Conservation (phyloP, 345 rosid species). For the Salix viminalis region DNA sequence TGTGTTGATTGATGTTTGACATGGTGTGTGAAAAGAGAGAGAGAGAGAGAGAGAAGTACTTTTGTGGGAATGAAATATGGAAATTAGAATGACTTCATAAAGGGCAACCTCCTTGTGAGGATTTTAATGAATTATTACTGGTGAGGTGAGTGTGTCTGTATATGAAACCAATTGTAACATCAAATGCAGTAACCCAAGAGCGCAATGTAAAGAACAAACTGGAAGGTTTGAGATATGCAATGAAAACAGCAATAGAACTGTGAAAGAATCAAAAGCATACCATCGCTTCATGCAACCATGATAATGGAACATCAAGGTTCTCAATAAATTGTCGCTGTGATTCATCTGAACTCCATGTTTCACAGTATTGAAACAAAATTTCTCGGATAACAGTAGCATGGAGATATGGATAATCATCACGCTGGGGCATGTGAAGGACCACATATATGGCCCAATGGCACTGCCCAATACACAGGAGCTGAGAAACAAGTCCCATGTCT, state of each 20-base stretch:
- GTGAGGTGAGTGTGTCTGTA: background rate
- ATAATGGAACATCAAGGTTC: slow-evolving; percentile 64
- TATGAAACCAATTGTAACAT: background rate
- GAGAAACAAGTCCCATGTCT: slow-evolving; percentile 89
- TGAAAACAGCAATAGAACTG: slow-evolving; percentile 8
- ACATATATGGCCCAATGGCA: slow-evolving; percentile 98
- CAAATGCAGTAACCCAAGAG: background rate
- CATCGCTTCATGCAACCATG: slow-evolving; percentile 96
- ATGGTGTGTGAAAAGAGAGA: background rate
- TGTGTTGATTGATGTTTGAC: background rate
- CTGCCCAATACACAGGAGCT: slow-evolving; percentile 69
- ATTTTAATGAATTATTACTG: background rate
- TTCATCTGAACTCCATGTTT: slow-evolving; percentile 75
- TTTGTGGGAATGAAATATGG: background rate
- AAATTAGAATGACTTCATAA: background rate
- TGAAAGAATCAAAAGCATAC: slow-evolving; percentile 35
- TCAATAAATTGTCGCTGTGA: slow-evolving; percentile 70
- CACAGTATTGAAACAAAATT: slow-evolving; percentile 88
- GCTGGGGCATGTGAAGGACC: slow-evolving; percentile 71
- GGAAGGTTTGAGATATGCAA: slow-evolving; percentile 8
- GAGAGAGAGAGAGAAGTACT: background rate
- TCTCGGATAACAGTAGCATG: slow-evolving; percentile 68
- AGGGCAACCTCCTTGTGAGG: background rate
- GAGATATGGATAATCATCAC: slow-evolving; percentile 70
- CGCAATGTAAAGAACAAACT: background rate